Evolutionary conservation across 202 grass and related monocot genomes (phyloP).

Genomic region (Panicum virgatum): DNA sequence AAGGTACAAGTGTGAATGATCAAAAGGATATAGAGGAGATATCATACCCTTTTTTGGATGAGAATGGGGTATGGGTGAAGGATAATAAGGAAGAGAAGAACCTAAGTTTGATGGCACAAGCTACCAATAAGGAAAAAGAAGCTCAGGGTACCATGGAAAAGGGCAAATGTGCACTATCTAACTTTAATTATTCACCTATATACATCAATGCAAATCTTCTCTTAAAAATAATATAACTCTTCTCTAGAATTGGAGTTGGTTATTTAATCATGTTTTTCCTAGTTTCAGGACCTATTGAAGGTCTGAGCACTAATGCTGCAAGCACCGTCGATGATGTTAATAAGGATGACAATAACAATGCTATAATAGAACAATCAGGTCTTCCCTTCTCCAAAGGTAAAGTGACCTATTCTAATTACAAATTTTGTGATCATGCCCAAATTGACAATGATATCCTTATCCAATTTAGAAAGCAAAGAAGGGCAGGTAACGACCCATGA

Average conservation of each 20-base stretch:
- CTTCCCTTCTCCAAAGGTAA: background rate
- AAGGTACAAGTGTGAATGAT: no score
- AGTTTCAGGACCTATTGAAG: background rate
- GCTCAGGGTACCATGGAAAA: no score
- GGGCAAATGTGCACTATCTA: background rate
- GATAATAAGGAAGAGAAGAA: background rate
- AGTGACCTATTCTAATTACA: background rate
- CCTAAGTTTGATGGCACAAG: background rate
- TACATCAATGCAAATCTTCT: background rate
- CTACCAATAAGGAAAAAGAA: background rate
- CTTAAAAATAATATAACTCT: background rate
- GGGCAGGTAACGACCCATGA: background rate
- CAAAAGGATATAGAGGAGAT: background rate
- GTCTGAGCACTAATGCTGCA: background rate
- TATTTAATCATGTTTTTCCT: background rate
- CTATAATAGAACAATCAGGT: background rate
- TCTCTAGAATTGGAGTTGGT: background rate
- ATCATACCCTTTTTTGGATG: background rate
- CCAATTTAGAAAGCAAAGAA: background rate
- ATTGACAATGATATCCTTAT: background rate
- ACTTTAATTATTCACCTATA: background rate
- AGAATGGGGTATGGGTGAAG: slow-evolving; percentile 39
- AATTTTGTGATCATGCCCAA: background rate
- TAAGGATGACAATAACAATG: background rate
- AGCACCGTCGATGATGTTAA: background rate